Base-by-base conservation (phyloP, 1,284 basidiomycete species). In the Tremellales sp. region DNA sequence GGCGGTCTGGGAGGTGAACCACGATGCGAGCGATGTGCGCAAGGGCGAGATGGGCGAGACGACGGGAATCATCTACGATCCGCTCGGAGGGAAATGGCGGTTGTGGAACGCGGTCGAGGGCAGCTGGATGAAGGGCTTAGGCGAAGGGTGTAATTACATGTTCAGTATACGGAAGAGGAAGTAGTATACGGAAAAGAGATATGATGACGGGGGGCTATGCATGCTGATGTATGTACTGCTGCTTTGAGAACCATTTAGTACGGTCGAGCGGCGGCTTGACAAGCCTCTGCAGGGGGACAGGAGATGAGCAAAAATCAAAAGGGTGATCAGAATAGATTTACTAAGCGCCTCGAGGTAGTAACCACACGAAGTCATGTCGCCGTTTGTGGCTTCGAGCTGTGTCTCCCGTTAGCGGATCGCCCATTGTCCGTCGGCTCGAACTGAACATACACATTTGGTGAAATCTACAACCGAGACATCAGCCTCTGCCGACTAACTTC, bases 21-120 rank as follows among this genome's bases (percentile, higher is more conserved):
- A 70, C 60, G 54, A 71, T 74, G 57, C 72, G 53, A 55, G 65
- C 45, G 71, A 77, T 64, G 76, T 78, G 8, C 56, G 71, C 24
- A 77, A 80, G 1, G 74, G 78, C 16, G 78, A 84, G 32, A 79
- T 91, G 61, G 87, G 87, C 2, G 87, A 92, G 69, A 77, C 87
- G 8, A 79, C 86, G 24, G 90, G 90, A 5, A 80, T 93, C 43
- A 76, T 89, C 10, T 94, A 90, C 70, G 74, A 87, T 45, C 91
- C 91, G 4, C 77, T 88, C 63, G 77, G 75, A 21, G 83, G 83
- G 1, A 73, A 77, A 38, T 95, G 91, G 91, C 71, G 74, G 50
- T 73, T 94, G 16, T 74, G 73, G 47, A 81, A 79, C 74, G 81
- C 79, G 28, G 78, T 80, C 9, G 78, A 84, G 50, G 81, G 82